Conservation (phyloP, 257 asterid genomes). For the Solanum ahanhuiri region DNA sequence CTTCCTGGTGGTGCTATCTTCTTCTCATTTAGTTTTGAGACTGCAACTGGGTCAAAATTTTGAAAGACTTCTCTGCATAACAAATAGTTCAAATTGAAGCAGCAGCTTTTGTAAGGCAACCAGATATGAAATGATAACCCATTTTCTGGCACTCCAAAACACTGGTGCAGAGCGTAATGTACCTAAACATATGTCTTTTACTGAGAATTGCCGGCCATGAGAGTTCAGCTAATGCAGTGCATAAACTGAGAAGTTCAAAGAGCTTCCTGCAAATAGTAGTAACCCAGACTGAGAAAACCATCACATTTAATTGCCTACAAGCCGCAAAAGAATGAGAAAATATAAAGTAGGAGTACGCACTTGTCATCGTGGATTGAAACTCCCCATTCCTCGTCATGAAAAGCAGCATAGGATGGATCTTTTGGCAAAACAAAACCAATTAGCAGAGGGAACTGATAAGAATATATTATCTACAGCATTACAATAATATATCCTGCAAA, state of each 20-base stretch:
- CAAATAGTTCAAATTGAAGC: conserved; percentile 9
- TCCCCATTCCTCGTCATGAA: conserved; percentile 98
- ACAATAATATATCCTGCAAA: not conserved
- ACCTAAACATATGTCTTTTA: conserved; percentile 68
- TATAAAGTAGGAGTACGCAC: conserved; percentile 26
- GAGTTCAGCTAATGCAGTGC: conserved; percentile 66
- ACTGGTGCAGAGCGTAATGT: conserved; percentile 6
- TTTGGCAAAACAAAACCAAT: conserved; percentile 15
- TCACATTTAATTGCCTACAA: conserved; percentile 2
- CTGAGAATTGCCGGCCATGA: conserved; percentile 86
- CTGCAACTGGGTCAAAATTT: conserved; percentile 73
- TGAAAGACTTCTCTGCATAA: conserved; percentile 80
- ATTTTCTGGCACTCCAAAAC: conserved; percentile 6
- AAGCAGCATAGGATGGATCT: conserved; percentile 67
- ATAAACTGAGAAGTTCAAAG: conserved; percentile 43
- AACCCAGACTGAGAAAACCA: conserved; percentile 9
- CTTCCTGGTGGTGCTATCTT: conserved; percentile 61
- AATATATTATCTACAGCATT: not conserved
- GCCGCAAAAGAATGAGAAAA: not conserved
- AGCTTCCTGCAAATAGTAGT: conserved; percentile 42
- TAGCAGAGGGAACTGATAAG: conserved; percentile 15
- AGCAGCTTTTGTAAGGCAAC: conserved; percentile 5
- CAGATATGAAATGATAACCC: not conserved
- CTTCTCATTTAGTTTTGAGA: conserved; percentile 86
- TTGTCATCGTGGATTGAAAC: conserved; percentile 78